phyloP scores from a whole-genome alignment of 495 filamentous ascomycete species.

The Hypoxylon cercidicola region DNA sequence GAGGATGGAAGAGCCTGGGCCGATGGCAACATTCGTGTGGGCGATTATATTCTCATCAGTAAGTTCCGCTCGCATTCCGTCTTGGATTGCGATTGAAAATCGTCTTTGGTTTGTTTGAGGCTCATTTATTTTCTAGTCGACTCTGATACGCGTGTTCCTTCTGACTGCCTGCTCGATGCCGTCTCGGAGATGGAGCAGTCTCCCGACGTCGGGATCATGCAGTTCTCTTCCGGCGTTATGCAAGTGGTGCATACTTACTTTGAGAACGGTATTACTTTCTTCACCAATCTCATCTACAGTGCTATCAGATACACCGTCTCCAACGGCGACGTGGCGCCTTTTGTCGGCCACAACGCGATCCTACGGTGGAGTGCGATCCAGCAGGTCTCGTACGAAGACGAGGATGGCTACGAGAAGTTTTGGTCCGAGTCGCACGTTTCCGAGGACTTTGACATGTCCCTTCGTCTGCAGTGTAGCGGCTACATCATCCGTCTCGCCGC shows the following conservation, averaged over 20 bases:
- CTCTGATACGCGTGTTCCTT: conserved; percentile 79
- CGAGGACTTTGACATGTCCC: conserved; percentile 88
- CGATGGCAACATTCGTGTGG: conserved; percentile 81
- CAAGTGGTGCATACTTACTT: conserved; percentile 79
- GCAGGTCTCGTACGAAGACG: conserved; percentile 74
- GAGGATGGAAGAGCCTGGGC: conserved; percentile 79
- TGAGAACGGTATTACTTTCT: conserved; percentile 83
- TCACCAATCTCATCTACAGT: conserved; percentile 84
- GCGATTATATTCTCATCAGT: conserved; percentile 78
- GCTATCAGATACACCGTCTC: conserved; percentile 81
- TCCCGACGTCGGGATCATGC: conserved; percentile 82
- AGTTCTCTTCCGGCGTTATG: conserved; percentile 85
- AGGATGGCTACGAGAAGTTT: conserved; percentile 79
- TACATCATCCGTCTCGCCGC: conserved; percentile 80
- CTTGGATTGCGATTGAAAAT: no score
- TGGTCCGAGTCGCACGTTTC: conserved; percentile 87
- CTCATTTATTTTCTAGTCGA: conserved; percentile 60
- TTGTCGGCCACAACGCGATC: conserved; percentile 82
- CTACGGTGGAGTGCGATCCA: conserved; percentile 83
- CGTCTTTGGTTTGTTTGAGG: conserved; percentile 6
- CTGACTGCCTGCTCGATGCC: conserved; percentile 80
- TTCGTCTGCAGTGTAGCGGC: conserved; percentile 76
- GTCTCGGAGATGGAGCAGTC: conserved; percentile 83
- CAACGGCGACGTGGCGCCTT: conserved; percentile 86
- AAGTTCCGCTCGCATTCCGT: conserved; percentile 15